Conservation (phyloP, 1,139 yeast species). For the Saccharomycopsis crataegensis region DNA sequence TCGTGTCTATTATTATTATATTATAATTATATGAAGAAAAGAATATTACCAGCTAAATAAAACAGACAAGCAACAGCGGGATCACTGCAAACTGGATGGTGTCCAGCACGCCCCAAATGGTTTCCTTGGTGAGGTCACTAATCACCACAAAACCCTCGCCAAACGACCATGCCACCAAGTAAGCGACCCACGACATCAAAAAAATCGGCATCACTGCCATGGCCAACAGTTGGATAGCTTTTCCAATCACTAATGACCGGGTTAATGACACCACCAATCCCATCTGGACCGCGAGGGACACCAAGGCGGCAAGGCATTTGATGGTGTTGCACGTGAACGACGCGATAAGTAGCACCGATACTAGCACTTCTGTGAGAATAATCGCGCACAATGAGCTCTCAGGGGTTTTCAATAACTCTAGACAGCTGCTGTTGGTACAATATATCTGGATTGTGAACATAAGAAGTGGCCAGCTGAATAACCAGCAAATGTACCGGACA, state of each 20-base stretch:
- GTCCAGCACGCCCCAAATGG: conserved; percentile 9
- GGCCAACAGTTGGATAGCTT: background rate
- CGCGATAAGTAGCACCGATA: conserved; percentile 10
- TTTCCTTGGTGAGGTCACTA: conserved; percentile 8
- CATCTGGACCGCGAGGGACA: conserved; percentile 11
- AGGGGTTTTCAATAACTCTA: background rate
- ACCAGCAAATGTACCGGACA: conserved; percentile 11
- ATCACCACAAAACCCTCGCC: conserved; percentile 8
- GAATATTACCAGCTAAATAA: too few species aligned
- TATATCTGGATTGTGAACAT: conserved; percentile 1
- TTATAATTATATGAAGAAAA: too few species aligned
- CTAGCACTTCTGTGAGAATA: conserved; percentile 13
- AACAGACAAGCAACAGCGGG: background rate
- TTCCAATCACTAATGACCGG: background rate
- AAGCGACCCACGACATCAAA: conserved; percentile 4
- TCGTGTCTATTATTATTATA: too few species aligned
- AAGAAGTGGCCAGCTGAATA: conserved; percentile 13
- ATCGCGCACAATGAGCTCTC: conserved; percentile 3
- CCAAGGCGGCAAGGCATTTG: conserved; percentile 4
- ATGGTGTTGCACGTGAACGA: conserved; percentile 12
- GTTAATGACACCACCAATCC: conserved; percentile 1
- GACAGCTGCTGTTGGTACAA: background rate
- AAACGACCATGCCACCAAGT: conserved; percentile 8
- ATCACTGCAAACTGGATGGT: conserved; percentile 11
- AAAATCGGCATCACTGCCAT: conserved; percentile 3